phyloP scores from a whole-genome alignment of 2,329 filamentous ascomycete genomes.

The Colletotrichum sp. region DNA sequence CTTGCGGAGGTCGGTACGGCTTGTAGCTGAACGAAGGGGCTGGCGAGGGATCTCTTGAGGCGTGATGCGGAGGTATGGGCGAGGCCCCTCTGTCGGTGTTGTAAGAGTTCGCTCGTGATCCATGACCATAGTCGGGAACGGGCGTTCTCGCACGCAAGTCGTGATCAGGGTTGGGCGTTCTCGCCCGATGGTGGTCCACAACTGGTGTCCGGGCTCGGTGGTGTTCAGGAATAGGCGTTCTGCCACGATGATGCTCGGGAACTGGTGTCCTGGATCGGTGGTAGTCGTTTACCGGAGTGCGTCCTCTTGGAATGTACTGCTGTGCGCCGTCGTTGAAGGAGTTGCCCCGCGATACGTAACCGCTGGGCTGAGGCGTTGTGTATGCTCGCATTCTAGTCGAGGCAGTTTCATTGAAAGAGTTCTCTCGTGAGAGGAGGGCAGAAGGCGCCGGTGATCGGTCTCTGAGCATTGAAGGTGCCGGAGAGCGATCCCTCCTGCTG shows the following conservation, averaged over 20 bases:
- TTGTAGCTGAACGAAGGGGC: slow-evolving; percentile 37
- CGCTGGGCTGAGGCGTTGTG: slow-evolving; percentile 12
- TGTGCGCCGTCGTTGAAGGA: slow-evolving; percentile 20
- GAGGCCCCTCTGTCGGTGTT: slow-evolving; percentile 37
- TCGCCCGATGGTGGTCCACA: background rate
- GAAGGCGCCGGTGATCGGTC: slow-evolving; percentile 21
- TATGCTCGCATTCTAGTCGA: slow-evolving; percentile 23
- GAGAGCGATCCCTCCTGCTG: slow-evolving; percentile 16
- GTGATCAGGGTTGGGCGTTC: background rate
- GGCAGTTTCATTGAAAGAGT: slow-evolving; percentile 17
- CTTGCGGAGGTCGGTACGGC: slow-evolving; percentile 29
- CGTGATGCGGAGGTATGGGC: slow-evolving; percentile 32
- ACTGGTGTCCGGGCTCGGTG: background rate
- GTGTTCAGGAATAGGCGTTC: background rate
- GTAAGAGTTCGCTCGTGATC: slow-evolving; percentile 30
- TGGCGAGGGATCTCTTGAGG: slow-evolving; percentile 42
- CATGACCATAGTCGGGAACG: slow-evolving; percentile 3
- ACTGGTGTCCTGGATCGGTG: background rate
- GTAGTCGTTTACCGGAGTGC: slow-evolving; percentile 1
- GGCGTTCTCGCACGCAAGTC: slow-evolving; percentile 16
- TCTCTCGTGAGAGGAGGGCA: slow-evolving; percentile 22
- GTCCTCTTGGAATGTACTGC: slow-evolving; percentile 17
- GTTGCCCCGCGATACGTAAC: slow-evolving; percentile 19
- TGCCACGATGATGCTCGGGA: background rate
- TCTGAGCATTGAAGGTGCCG: slow-evolving; percentile 17